These are phyloP conservation scores for Beauveria varroae DNA, from an alignment of 2,329 filamentous ascomycete species.

Conservation along the genomic window DNA sequence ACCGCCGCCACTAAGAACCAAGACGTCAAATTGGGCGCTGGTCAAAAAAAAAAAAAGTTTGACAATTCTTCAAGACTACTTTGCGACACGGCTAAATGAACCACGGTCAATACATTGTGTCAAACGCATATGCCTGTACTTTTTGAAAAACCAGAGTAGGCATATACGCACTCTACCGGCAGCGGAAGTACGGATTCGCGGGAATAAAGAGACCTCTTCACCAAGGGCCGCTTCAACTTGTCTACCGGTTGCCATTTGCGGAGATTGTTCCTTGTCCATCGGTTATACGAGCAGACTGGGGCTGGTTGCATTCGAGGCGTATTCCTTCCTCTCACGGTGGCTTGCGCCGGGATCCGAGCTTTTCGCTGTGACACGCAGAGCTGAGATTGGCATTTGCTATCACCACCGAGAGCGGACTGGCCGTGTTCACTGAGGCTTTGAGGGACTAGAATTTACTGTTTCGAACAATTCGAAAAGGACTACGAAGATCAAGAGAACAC, in stretches of 20 bases:
- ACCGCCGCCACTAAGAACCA: slow-evolving; percentile 1
- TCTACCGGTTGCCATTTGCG: no score
- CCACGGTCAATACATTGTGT: not conserved
- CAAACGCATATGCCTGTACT: not conserved
- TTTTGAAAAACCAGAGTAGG: not conserved
- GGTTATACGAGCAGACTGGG: no score
- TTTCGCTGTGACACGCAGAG: not conserved
- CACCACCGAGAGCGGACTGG: not conserved
- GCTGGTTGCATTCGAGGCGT: no score
- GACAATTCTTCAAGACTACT: not conserved
- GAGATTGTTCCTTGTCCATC: no score
- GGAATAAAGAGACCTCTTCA: no score
- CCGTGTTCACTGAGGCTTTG: not conserved
- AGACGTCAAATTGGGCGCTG: not conserved
- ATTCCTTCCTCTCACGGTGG: not conserved
- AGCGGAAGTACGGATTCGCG: no score
- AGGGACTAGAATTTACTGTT: not conserved
- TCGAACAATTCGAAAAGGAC: not conserved
- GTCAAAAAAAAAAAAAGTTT: not conserved
- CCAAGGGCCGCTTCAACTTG: no score
- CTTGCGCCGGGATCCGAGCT: not conserved
- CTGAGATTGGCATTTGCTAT: not conserved
- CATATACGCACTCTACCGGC: not conserved
- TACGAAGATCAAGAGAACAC: not conserved
- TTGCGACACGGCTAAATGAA: not conserved